These are phyloP conservation scores for Phragmites australis DNA, from an alignment of 176 grass and related monocot genomes.

Conservation along the genomic window DNA sequence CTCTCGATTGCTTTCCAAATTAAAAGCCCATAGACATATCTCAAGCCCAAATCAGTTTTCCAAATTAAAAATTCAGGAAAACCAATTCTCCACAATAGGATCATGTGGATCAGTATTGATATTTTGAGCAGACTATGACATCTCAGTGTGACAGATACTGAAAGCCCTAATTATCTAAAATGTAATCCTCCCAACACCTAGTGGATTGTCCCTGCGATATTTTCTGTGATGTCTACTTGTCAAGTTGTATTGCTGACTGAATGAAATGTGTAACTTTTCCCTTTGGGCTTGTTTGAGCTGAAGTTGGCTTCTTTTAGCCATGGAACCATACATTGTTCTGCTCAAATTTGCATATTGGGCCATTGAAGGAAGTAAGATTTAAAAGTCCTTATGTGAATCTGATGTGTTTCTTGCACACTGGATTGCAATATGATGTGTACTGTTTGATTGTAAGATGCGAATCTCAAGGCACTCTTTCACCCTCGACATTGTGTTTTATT, in stretches of 20 bases:
- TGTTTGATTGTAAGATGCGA: background rate
- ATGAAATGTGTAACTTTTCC: slow-evolving; percentile 12
- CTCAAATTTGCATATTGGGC: background rate
- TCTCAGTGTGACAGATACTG: slow-evolving; percentile 26
- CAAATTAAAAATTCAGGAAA: too few relatives aligned
- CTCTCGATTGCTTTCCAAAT: too few relatives aligned
- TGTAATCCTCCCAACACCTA: background rate
- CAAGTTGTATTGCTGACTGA: background rate
- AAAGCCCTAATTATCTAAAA: slow-evolving; percentile 19
- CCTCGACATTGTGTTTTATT: background rate
- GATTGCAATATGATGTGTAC: background rate
- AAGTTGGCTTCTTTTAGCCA: slow-evolving; percentile 25
- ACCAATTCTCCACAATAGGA: background rate
- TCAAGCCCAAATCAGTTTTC: too few relatives aligned
- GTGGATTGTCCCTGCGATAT: slow-evolving; percentile 6
- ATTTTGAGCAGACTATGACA: slow-evolving; percentile 33
- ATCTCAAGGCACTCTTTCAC: background rate
- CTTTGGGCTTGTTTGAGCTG: slow-evolving; percentile 4
- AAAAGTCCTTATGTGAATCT: background rate
- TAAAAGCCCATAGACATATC: too few relatives aligned
- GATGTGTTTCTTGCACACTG: background rate
- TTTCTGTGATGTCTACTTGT: slow-evolving; percentile 16
- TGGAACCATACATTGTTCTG: background rate
- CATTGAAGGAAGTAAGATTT: background rate
- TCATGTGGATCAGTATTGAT: slow-evolving; percentile 22